Percentiles rank a stretch among this genome's conserved stretches.
Evolutionary conservation across 2,329 filamentous ascomycete species (phyloP).

Genomic region (Lachnellula subtilissima): DNA sequence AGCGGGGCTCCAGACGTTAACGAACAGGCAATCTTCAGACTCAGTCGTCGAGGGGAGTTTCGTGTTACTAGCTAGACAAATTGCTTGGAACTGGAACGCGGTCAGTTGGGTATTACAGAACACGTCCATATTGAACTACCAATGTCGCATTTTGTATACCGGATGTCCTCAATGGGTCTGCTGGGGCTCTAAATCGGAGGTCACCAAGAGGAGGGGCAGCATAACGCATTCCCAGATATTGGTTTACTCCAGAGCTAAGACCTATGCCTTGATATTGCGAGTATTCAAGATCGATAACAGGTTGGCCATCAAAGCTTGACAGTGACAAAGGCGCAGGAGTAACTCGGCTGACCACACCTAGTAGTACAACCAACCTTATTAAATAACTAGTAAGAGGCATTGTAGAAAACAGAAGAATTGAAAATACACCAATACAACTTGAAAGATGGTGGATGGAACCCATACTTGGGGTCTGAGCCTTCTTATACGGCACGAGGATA

Average conservation of each 20-base stretch:
- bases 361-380: not conserved
- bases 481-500: not conserved
- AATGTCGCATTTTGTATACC: conserved; percentile 18
- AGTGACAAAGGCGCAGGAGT: not conserved
- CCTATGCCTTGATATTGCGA: conserved; percentile 56
- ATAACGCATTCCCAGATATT: conserved; percentile 71
- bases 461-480: too few species aligned
- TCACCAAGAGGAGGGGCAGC: conserved; percentile 62
- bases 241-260: conserved; percentile 51
- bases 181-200: conserved; percentile 63
- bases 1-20: conserved; percentile 41
- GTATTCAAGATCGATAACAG: conserved; percentile 59
- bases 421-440: not conserved
- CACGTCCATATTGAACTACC: conserved; percentile 6
- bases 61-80: conserved; percentile 39
- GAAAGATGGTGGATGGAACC: too few species aligned
- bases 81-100: conserved; percentile 38
- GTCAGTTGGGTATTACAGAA: not conserved
- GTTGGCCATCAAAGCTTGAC: not conserved
- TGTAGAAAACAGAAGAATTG: not conserved
- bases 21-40: conserved; percentile 41
- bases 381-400: not conserved
- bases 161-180: conserved; percentile 20
- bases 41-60: conserved; percentile 26
- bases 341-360: not conserved